Percentiles rank a stretch among this genome's conserved stretches.
These are phyloP conservation scores for Arctium minus DNA, from an alignment of 129 eudicot species.

Conservation along the genomic window DNA sequence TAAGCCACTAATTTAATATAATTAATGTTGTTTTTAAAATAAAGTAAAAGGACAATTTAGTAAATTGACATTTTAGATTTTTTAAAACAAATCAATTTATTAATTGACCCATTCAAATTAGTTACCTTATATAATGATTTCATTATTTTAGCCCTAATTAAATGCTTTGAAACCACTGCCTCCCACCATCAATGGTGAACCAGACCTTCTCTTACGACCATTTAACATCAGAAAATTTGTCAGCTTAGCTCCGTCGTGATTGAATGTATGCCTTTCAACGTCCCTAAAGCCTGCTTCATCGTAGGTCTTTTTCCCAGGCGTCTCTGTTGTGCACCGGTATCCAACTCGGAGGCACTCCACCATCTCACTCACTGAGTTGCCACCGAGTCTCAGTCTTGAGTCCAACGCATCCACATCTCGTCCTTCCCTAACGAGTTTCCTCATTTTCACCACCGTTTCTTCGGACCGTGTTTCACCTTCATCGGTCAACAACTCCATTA, in stretches of 20 bases:
- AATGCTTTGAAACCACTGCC: too few relatives aligned
- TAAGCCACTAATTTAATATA: too few relatives aligned
- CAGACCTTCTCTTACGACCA: too few relatives aligned
- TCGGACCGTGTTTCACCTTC: conserved; percentile 31
- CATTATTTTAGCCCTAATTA: too few relatives aligned
- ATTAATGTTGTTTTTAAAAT: too few relatives aligned
- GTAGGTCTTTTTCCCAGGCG: conserved; percentile 69
- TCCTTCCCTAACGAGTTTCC: conserved; percentile 61
- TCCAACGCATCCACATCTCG: conserved; percentile 54
- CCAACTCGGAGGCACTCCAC: conserved; percentile 93
- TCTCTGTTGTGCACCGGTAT: conserved; percentile 86
- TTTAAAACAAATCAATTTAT: too few relatives aligned
- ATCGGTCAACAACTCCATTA: conserved; percentile 66
- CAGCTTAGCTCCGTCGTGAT: conserved; percentile 34
- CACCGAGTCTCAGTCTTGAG: conserved; percentile 56
- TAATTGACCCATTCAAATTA: too few relatives aligned
- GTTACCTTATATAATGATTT: too few relatives aligned
- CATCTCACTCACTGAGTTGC: conserved; percentile 66
- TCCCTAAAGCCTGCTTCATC: conserved; percentile 88
- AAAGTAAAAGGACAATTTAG: too few relatives aligned
- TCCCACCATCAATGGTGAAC: too few relatives aligned
- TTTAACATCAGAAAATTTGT: not conserved
- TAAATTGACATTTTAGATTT: too few relatives aligned
- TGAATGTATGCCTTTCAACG: conserved; percentile 79
- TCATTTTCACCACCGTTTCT: conserved; percentile 38